Conservation (phyloP, 306 rosid genomes). For the Prunus dulcis region DNA sequence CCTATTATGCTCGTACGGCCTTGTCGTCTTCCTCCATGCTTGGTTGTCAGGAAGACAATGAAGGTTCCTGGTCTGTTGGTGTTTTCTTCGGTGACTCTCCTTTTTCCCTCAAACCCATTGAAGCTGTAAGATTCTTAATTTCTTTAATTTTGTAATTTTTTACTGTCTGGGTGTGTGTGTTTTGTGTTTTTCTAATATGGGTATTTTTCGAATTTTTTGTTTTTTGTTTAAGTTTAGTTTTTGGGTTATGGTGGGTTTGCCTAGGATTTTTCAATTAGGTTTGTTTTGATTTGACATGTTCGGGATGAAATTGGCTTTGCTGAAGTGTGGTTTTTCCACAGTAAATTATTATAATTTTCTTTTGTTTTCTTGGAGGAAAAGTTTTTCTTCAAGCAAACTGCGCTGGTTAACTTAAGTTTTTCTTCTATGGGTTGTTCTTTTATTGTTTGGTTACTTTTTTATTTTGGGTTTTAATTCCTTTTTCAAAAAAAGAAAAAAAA, state of each 20-base stretch:
- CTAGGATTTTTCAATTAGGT: not conserved
- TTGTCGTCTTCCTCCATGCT: slow-evolving; percentile 16
- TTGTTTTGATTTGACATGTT: slow-evolving; percentile 6
- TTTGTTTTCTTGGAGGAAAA: not conserved
- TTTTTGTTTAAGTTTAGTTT: not conserved
- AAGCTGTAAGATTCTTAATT: slow-evolving; percentile 45
- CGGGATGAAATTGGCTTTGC: not conserved
- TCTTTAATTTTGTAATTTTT: not conserved
- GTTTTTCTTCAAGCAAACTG: not conserved
- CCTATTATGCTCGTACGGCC: slow-evolving; percentile 41
- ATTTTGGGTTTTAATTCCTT: slow-evolving; percentile 2
- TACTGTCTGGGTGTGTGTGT: not conserved
- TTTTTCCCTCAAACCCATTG: slow-evolving; percentile 82
- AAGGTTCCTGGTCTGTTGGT: slow-evolving; percentile 99
- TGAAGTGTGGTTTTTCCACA: not conserved
- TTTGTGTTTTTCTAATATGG: not conserved
- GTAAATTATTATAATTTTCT: not conserved
- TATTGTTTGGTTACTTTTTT: not conserved
- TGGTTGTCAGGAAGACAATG: slow-evolving; percentile 90
- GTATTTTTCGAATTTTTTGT: not conserved
- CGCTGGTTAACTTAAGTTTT: not conserved
- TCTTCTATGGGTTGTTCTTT: not conserved
- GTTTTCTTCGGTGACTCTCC: slow-evolving; percentile 88
- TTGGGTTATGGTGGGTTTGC: slow-evolving; percentile 1
- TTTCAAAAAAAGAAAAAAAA: not conserved